phyloP scores from a whole-genome alignment of 2,329 filamentous ascomycete genomes.

The Claviceps spartinae region DNA sequence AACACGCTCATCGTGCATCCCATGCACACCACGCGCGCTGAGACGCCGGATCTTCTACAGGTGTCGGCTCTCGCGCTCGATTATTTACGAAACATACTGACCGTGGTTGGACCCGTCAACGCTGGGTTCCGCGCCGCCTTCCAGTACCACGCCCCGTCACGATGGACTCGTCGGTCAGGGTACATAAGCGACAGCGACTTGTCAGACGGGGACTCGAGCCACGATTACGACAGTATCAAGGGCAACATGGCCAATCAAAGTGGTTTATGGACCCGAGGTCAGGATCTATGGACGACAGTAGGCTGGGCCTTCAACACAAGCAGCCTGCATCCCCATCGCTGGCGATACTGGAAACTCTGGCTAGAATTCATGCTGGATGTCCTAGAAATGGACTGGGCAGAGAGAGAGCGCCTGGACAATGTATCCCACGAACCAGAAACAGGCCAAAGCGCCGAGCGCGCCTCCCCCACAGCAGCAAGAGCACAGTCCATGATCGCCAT shows the following conservation, averaged over 20 bases:
- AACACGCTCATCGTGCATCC: conserved; percentile 76
- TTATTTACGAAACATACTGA: conserved; percentile 56
- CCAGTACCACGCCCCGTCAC: conserved; percentile 36
- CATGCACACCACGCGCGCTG: conserved; percentile 57
- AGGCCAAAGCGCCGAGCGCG: conserved; percentile 8
- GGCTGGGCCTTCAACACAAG: conserved; percentile 95
- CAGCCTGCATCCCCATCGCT: conserved; percentile 54
- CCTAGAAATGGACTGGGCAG: conserved; percentile 56
- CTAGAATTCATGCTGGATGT: conserved; percentile 67
- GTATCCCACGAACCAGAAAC: conserved; percentile 14
- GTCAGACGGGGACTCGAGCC: conserved; percentile 27
- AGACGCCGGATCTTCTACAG: conserved; percentile 43
- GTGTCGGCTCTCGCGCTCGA: conserved; percentile 53
- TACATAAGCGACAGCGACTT: conserved; percentile 28
- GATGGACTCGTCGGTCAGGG: conserved; percentile 18
- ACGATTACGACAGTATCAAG: conserved; percentile 39
- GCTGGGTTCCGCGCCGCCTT: conserved; percentile 62
- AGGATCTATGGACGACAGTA: conserved; percentile 78
- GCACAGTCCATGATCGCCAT: conserved; percentile 44
- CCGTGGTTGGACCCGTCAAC: conserved; percentile 54
- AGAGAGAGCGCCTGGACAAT: conserved; percentile 37
- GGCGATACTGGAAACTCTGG: conserved; percentile 73
- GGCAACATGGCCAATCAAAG: conserved; percentile 48
- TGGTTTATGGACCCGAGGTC: conserved; percentile 60
- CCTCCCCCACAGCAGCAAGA: conserved; percentile 21